These are phyloP conservation scores for Brettanomyces bruxellensis DNA, from an alignment of 805 yeast genomes.

Conservation along the genomic window DNA sequence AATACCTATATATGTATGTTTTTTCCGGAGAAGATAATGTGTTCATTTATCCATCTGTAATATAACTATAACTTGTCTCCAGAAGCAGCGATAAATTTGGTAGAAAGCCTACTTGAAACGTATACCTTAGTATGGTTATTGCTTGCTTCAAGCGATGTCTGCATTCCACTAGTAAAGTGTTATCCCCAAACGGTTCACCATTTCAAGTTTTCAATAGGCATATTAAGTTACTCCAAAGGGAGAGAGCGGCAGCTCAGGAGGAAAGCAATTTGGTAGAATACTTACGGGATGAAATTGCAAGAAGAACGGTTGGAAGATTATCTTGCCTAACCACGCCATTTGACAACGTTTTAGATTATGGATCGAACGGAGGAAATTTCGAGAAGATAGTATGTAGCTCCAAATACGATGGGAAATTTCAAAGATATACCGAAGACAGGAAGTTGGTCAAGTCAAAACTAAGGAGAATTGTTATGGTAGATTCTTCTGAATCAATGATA, in stretches of 20 bases:
- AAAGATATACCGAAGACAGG: conserved; percentile 43
- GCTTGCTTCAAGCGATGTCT: background rate
- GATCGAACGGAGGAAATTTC: conserved; percentile 60
- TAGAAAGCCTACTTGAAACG: too few species aligned
- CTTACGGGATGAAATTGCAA: conserved; percentile 64
- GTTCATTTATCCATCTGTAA: too few species aligned
- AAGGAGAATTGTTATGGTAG: conserved; percentile 54
- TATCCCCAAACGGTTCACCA: background rate
- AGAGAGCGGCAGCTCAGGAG: conserved; percentile 36
- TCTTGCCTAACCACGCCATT: conserved; percentile 64
- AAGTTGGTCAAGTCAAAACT: conserved; percentile 42
- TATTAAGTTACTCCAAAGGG: conserved; percentile 53
- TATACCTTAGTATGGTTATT: too few species aligned
- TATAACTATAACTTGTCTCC: too few species aligned
- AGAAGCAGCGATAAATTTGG: too few species aligned
- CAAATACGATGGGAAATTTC: conserved; percentile 25
- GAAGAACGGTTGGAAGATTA: conserved; percentile 63
- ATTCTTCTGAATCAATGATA: conserved; percentile 46
- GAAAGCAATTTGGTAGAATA: conserved; percentile 57
- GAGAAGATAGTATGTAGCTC: conserved; percentile 26
- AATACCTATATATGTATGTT: too few species aligned
- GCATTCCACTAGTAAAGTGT: background rate
- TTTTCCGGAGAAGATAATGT: too few species aligned
- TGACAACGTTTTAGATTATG: conserved; percentile 56
- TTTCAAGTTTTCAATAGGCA: conserved; percentile 50